These are phyloP conservation scores for Cryptococcus sp. DNA, from an alignment of 1,284 basidiomycete species.

Conservation along the genomic window DNA sequence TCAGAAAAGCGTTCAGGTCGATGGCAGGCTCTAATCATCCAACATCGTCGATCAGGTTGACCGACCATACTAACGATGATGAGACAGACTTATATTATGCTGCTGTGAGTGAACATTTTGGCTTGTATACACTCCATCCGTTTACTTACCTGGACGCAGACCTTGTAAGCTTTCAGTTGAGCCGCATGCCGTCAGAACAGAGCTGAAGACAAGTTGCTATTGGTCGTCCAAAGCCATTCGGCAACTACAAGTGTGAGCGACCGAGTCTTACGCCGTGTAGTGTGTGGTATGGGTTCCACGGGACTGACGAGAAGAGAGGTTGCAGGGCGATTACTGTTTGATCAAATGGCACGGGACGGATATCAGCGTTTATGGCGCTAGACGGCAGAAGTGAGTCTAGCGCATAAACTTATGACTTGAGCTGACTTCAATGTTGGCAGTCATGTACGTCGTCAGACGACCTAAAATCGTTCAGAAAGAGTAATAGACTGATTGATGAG, in stretches of 20 bases:
- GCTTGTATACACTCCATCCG: not conserved
- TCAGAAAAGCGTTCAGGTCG: not conserved
- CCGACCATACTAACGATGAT: slow-evolving; percentile 15
- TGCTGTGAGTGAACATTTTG: slow-evolving; percentile 10
- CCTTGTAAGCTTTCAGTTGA: slow-evolving; percentile 13
- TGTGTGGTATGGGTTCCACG: not conserved
- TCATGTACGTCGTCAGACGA: slow-evolving; percentile 19
- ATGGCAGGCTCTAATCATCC: not conserved
- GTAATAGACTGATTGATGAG: not conserved
- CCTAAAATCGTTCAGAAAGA: not conserved
- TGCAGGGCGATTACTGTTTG: slow-evolving; percentile 33
- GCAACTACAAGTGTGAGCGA: slow-evolving; percentile 21
- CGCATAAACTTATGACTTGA: not conserved
- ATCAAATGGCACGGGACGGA: slow-evolving; percentile 36
- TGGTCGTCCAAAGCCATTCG: slow-evolving; percentile 17
- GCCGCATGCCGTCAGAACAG: too few species aligned
- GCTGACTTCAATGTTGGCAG: slow-evolving; percentile 10
- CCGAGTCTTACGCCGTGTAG: not conserved
- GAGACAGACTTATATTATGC: slow-evolving; percentile 15
- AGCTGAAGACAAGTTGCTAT: not conserved
- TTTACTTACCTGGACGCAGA: slow-evolving; percentile 3
- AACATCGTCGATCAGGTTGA: slow-evolving; percentile 9
- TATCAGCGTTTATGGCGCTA: slow-evolving; percentile 31
- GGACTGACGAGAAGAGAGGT: not conserved
- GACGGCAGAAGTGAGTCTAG: slow-evolving; percentile 33